Evolutionary conservation across 306 rosid genomes (phyloP).

Genomic region (Medicago lupulina): DNA sequence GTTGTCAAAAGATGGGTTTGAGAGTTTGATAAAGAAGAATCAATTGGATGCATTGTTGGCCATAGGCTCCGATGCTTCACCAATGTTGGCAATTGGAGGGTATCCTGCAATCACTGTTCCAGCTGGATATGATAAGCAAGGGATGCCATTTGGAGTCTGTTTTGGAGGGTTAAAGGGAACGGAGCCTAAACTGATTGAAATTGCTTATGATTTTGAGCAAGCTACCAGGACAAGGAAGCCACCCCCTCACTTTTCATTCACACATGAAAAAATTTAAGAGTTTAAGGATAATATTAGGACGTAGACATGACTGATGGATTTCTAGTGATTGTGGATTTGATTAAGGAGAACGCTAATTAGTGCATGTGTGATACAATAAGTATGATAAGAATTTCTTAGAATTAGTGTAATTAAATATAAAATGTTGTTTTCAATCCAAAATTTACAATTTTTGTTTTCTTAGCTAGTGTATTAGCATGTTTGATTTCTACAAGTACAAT

Average conservation of each 20-base stretch:
- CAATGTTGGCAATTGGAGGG: conserved; percentile 56
- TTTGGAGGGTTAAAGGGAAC: conserved; percentile 60
- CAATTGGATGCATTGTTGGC: conserved; percentile 60
- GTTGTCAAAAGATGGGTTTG: conserved; percentile 55
- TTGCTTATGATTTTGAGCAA: conserved; percentile 70
- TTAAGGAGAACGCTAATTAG: too few relatives aligned
- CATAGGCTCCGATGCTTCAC: conserved; percentile 27
- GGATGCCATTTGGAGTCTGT: conserved; percentile 53
- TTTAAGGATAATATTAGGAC: neutral
- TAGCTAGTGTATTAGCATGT: too few relatives aligned
- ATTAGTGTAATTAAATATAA: too few relatives aligned
- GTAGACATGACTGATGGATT: neutral
- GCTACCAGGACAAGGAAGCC: conserved; percentile 53
- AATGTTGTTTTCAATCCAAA: too few relatives aligned
- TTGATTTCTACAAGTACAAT: too few relatives aligned
- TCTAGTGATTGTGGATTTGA: neutral
- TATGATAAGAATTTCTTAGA: too few relatives aligned
- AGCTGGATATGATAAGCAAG: conserved; percentile 48
- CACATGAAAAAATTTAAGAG: neutral
- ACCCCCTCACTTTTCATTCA: conserved; percentile 32
- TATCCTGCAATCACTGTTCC: conserved; percentile 62
- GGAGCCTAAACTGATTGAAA: conserved; percentile 55
- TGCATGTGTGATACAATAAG: too few relatives aligned
- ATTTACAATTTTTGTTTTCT: too few relatives aligned
- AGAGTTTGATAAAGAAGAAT: conserved; percentile 49